A percentile compares a stretch with the other conserved stretches of the same genome.
Conservation (phyloP, 768 basidiomycete species). For the Pisolithus microcarpus region DNA sequence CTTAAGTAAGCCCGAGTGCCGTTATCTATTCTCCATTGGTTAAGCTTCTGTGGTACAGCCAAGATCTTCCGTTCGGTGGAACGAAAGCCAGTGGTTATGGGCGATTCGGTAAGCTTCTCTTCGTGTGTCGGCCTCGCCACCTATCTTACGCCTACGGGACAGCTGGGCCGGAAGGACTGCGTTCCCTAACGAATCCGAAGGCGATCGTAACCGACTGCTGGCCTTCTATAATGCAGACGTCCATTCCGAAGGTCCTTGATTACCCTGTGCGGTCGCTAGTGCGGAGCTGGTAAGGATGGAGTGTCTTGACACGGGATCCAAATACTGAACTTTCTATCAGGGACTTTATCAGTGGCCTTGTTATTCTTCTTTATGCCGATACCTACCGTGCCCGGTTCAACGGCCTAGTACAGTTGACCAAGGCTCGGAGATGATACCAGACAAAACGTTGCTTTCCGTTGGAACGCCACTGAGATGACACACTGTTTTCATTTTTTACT, state of each 20-base stretch:
- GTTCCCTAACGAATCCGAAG: conserved; percentile 82
- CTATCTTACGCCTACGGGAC: conserved; percentile 6
- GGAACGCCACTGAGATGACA: background rate
- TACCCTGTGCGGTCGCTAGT: conserved; percentile 74
- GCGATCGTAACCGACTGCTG: conserved; percentile 81
- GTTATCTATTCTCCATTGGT: conserved; percentile 4
- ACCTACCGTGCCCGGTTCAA: conserved; percentile 38
- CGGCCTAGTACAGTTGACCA: conserved; percentile 32
- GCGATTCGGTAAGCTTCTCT: conserved; percentile 61
- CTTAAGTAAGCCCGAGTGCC: conserved; percentile 49
- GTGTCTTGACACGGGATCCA: background rate
- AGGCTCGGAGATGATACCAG: conserved; percentile 27
- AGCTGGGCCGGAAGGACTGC: conserved; percentile 93
- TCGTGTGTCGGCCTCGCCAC: conserved; percentile 1
- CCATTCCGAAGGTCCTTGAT: conserved; percentile 78
- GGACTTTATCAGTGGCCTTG: conserved; percentile 46
- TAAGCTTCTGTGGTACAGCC: conserved; percentile 34
- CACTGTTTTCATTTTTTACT: background rate
- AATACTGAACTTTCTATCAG: conserved; percentile 21
- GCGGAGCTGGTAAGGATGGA: conserved; percentile 60
- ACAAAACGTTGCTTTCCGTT: background rate
- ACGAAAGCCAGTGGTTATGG: conserved; percentile 89
- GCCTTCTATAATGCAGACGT: conserved; percentile 76
- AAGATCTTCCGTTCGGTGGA: conserved; percentile 95
- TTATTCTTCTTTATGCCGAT: conserved; percentile 44